Percentiles rank a stretch among this genome's conserved stretches.
Conservation (phyloP, 176 grass and related monocot genomes). For the Puya raimondii region DNA sequence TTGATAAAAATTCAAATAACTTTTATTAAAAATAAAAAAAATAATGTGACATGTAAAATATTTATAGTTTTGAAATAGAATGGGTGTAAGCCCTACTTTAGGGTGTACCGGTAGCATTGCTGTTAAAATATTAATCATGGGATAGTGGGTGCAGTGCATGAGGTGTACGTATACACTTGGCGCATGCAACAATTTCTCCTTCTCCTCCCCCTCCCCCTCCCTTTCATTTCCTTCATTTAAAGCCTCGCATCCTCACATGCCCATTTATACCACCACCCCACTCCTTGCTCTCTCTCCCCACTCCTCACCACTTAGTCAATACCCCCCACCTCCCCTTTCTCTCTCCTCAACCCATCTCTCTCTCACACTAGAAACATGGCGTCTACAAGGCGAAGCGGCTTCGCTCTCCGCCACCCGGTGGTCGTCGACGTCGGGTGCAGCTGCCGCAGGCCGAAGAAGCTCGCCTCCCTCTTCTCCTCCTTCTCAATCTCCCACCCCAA, state of each 20-base stretch:
- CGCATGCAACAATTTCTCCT: neutral
- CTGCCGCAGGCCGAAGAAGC: slow-evolving; percentile 70
- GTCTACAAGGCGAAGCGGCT: slow-evolving; percentile 26
- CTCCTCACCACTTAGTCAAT: slow-evolving; percentile 18
- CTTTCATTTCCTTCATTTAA: slow-evolving; percentile 30
- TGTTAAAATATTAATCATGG: too few species aligned
- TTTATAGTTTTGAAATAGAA: too few species aligned
- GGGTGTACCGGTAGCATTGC: too few species aligned
- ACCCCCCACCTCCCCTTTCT: neutral
- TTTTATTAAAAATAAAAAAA: too few species aligned
- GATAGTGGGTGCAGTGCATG: too few species aligned
- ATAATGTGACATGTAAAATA: too few species aligned
- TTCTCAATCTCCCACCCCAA: slow-evolving; percentile 13
- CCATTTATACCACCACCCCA: slow-evolving; percentile 4
- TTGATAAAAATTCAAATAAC: too few species aligned
- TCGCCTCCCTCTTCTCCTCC: slow-evolving; percentile 43
- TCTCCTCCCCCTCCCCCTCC: slow-evolving; percentile 19
- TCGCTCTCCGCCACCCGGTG: slow-evolving; percentile 54
- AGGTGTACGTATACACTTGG: neutral
- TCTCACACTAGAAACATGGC: neutral
- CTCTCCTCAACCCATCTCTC: neutral
- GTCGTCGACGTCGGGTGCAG: slow-evolving; percentile 94
- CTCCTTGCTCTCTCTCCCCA: slow-evolving; percentile 27
- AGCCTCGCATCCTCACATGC: slow-evolving; percentile 16
- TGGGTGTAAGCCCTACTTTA: too few species aligned